phyloP scores from a whole-genome alignment of 1,139 yeast species.

The Eremothecium sinecaudum region DNA sequence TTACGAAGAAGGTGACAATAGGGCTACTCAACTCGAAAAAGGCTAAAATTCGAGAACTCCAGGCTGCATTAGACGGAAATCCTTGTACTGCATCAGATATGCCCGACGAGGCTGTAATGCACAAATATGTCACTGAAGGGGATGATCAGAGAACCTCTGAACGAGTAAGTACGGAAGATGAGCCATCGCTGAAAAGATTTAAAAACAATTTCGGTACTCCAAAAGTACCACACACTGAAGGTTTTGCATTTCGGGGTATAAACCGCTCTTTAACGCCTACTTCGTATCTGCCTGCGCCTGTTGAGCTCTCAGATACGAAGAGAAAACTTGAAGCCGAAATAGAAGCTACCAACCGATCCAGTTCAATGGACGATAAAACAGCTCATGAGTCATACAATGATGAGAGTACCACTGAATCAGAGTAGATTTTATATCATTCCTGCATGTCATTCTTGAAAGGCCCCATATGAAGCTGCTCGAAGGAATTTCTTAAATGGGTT shows the following conservation, averaged over 20 bases:
- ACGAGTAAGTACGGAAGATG: neutral
- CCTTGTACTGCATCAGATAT: slow-evolving; percentile 1
- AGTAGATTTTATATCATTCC: too few relatives aligned
- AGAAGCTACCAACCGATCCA: too few relatives aligned
- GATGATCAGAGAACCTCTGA: too few relatives aligned
- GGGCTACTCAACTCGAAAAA: slow-evolving; percentile 25
- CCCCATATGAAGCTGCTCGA: too few relatives aligned
- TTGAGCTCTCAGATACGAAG: neutral
- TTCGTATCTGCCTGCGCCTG: neutral
- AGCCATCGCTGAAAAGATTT: slow-evolving; percentile 4
- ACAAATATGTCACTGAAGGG: neutral
- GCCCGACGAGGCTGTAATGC: slow-evolving; percentile 10
- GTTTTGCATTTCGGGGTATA: slow-evolving; percentile 5
- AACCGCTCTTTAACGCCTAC: slow-evolving; percentile 3
- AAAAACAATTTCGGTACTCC: neutral
- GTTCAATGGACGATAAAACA: too few relatives aligned
- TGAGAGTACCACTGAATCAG: too few relatives aligned
- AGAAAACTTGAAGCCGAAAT: neutral
- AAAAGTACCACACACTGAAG: slow-evolving; percentile 2
- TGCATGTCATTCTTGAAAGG: too few relatives aligned
- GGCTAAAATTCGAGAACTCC: slow-evolving; percentile 17
- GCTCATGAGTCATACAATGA: too few relatives aligned
- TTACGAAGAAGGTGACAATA: slow-evolving; percentile 16
- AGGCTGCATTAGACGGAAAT: slow-evolving; percentile 8
- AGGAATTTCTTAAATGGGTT: too few relatives aligned